phyloP scores from a whole-genome alignment of 2,329 filamentous ascomycete species.

The Fusarium stilboides region DNA sequence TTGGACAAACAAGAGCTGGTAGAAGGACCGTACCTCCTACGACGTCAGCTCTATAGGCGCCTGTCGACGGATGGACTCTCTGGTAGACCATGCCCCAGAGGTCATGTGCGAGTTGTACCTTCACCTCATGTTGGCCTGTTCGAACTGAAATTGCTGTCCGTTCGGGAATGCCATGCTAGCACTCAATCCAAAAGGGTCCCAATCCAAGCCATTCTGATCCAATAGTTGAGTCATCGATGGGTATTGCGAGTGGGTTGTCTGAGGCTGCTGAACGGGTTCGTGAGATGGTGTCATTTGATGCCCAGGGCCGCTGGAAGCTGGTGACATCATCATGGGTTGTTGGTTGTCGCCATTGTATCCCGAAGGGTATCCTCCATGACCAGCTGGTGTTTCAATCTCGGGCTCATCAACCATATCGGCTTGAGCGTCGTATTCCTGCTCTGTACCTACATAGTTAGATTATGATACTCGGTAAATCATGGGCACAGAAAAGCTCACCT shows the following conservation, averaged over 20 bases:
- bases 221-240: conserved; percentile 74
- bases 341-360: conserved; percentile 65
- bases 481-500: conserved; percentile 74
- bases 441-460: conserved; percentile 79
- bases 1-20: conserved; percentile 31
- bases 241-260: conserved; percentile 63
- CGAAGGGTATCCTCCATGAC: conserved; percentile 75
- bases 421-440: conserved; percentile 97
- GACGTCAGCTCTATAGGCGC: conserved; percentile 28
- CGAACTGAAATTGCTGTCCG: conserved; percentile 84
- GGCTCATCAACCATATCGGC: conserved; percentile 89
- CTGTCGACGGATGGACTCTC: conserved; percentile 30
- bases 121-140: conserved; percentile 70
- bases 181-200: conserved; percentile 92
- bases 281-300: conserved; percentile 57
- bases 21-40: conserved; percentile 15
- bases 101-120: conserved; percentile 15
- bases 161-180: conserved; percentile 93
- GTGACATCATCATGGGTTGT: conserved; percentile 61
- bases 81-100: conserved; percentile 24
- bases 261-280: conserved; percentile 48
- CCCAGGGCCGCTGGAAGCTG: conserved; percentile 57
- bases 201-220: conserved; percentile 85
- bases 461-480: conserved; percentile 69
- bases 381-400: conserved; percentile 77